Conservation (phyloP, 192 early-diverging fungal genomes). For the Linnemannia schmuckeri region DNA sequence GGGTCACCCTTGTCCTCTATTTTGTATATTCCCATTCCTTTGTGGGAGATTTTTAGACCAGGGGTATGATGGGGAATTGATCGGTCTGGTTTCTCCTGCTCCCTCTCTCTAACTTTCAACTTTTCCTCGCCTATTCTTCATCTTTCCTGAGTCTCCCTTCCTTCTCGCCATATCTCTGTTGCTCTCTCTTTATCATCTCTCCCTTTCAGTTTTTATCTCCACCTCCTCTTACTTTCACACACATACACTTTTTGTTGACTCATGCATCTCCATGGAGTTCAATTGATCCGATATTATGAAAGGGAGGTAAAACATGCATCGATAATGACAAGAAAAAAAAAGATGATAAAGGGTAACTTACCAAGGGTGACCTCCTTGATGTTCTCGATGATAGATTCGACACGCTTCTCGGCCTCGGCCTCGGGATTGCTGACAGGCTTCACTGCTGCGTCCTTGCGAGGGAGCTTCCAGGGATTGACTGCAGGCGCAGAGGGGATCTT, state of each 20-base stretch:
- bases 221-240: too few relatives aligned
- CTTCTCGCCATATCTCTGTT: not conserved
- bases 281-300: not conserved
- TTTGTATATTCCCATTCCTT: not conserved
- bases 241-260: not conserved
- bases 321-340: not conserved
- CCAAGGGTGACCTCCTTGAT: slow-evolving; percentile 53
- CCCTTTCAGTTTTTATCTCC: not conserved
- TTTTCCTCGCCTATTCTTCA: too few relatives aligned
- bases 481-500: slow-evolving; percentile 25
- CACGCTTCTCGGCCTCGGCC: slow-evolving; percentile 41
- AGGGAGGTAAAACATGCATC: not conserved
- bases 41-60: not conserved
- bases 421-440: slow-evolving; percentile 35
- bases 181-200: not conserved
- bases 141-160: too few relatives aligned
- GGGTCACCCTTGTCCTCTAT: not conserved
- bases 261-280: not conserved
- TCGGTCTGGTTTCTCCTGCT: not conserved
- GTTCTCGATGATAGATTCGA: slow-evolving; percentile 49
- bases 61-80: not conserved
- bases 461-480: slow-evolving; percentile 48
- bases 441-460: slow-evolving; percentile 41
- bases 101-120: not conserved
- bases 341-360: slow-evolving; percentile 14